A percentile compares a stretch with the other conserved stretches of the same genome.
Conservation (phyloP, 495 filamentous ascomycete species). For the Pseudevernia furfuracea region DNA sequence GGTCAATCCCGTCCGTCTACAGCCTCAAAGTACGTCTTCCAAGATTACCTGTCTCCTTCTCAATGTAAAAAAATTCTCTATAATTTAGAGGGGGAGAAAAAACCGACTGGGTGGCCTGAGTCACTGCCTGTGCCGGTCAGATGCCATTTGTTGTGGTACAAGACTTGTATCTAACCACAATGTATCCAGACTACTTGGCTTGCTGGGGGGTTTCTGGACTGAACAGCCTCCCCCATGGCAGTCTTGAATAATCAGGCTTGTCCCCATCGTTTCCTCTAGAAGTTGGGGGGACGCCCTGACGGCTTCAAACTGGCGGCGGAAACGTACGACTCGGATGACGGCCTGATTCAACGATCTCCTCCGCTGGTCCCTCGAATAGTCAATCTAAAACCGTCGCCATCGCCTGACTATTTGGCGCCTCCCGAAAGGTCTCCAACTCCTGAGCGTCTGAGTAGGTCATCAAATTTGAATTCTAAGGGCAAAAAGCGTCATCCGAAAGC, state of each 20-base stretch:
- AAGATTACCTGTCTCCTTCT: background rate
- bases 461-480: constrained; percentile 17
- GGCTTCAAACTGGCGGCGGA: constrained; percentile 28
- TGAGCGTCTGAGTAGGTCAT: constrained; percentile 21
- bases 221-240: constrained; percentile 7
- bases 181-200: background rate
- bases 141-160: background rate
- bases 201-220: background rate
- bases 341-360: constrained; percentile 29
- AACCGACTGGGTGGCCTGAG: background rate
- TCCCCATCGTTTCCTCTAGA: constrained; percentile 10
- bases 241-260: constrained; percentile 1
- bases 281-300: constrained; percentile 23
- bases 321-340: constrained; percentile 43
- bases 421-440: constrained; percentile 22
- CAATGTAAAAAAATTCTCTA: background rate
- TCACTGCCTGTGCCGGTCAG: background rate
- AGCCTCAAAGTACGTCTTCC: constrained; percentile 6
- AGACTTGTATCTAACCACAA: background rate
- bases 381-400: constrained; percentile 28
- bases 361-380: constrained; percentile 25
- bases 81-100: background rate
- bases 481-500: constrained; percentile 36
- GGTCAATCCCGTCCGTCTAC: constrained; percentile 6
- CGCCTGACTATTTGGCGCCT: constrained; percentile 26